Conservation (phyloP, 371 early-diverging fungal genomes). For the Mortierella polycephala region DNA sequence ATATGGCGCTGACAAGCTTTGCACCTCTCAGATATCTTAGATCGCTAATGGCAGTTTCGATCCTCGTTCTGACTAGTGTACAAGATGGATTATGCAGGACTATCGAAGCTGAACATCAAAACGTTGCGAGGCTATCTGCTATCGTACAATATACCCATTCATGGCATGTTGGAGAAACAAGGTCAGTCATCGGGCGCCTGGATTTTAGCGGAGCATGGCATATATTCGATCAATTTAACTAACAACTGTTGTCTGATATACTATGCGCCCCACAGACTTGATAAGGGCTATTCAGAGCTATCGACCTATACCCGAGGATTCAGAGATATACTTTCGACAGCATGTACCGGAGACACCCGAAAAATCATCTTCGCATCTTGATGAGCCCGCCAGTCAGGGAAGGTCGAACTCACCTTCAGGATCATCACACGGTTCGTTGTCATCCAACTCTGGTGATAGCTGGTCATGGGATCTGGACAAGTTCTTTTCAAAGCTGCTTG, state of each 20-base stretch:
- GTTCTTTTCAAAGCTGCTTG: slow-evolving; percentile 43
- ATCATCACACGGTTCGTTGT: slow-evolving; percentile 24
- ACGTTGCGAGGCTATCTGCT: slow-evolving; percentile 45
- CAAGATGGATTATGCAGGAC: slow-evolving; percentile 41
- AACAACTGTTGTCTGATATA: too few species aligned
- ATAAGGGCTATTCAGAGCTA: slow-evolving; percentile 44
- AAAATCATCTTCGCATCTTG: slow-evolving; percentile 24
- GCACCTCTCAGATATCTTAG: background rate
- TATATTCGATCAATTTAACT: background rate
- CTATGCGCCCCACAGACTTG: slow-evolving; percentile 18
- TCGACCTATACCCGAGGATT: slow-evolving; percentile 46
- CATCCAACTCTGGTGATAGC: slow-evolving; percentile 16
- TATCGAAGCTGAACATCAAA: slow-evolving; percentile 47
- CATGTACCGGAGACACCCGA: slow-evolving; percentile 31
- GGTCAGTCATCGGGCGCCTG: slow-evolving; percentile 16
- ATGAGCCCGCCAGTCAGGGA: slow-evolving; percentile 19
- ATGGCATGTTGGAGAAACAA: slow-evolving; percentile 55
- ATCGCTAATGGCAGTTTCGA: too few species aligned
- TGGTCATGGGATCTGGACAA: slow-evolving; percentile 45
- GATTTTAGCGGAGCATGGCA: background rate
- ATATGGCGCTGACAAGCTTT: background rate
- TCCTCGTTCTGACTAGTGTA: slow-evolving; percentile 19
- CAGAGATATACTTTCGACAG: slow-evolving; percentile 41
- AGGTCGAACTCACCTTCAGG: slow-evolving; percentile 32
- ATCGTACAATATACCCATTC: slow-evolving; percentile 45